phyloP scores from a whole-genome alignment of 2,329 filamentous ascomycete genomes.

The Alternaria incomplexa region DNA sequence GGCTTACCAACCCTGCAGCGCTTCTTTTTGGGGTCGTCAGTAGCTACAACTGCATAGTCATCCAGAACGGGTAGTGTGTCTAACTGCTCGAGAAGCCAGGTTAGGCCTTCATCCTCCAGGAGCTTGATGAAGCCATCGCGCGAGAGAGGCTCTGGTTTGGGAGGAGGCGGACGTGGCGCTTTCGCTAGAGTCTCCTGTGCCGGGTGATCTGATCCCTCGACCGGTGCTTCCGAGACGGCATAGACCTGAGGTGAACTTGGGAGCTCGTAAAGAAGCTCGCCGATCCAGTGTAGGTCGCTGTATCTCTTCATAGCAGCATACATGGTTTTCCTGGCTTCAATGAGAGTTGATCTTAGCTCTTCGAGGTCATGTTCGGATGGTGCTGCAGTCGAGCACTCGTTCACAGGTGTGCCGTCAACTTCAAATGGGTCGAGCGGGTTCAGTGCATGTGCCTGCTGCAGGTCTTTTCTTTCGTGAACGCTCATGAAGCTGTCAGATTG shows the following conservation, averaged over 20 bases:
- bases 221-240: not conserved
- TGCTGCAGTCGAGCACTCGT: not conserved
- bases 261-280: not conserved
- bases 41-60: not conserved
- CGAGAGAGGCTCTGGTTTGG: not conserved
- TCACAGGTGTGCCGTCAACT: not conserved
- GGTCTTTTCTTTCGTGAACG: not conserved
- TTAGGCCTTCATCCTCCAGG: not conserved
- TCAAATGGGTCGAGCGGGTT: not conserved
- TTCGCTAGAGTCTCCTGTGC: not conserved
- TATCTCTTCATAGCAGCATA: not conserved
- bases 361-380: no score
- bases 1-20: not conserved
- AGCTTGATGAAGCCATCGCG: not conserved
- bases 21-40: not conserved
- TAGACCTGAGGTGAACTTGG: not conserved
- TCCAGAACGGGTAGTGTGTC: not conserved
- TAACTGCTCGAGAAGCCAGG: not conserved
- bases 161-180: not conserved
- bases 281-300: not conserved
- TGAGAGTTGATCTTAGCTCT: not conserved
- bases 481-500: not conserved
- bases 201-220: not conserved
- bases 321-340: not conserved
- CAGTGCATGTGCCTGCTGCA: not conserved